Percentiles rank a stretch among this genome's conserved stretches.
Conservation (phyloP, 352 stramenopile species). For the Labyrinthula sp. region DNA sequence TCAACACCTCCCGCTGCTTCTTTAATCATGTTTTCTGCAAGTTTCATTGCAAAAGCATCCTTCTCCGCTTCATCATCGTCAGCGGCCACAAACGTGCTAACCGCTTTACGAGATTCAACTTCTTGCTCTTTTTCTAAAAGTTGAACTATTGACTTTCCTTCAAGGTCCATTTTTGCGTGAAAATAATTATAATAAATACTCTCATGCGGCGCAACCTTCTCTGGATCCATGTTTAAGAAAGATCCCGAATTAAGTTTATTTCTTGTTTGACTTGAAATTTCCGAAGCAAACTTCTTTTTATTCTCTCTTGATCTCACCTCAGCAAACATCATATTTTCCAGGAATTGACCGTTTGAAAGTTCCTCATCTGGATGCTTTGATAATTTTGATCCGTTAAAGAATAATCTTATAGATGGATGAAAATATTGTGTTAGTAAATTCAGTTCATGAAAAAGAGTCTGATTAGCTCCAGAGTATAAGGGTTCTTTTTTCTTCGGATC, state of each 20-base stretch:
- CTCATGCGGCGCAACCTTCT: constrained; percentile 48
- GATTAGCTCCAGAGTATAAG: constrained; percentile 47
- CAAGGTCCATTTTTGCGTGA: constrained; percentile 47
- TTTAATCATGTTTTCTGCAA: constrained; percentile 64
- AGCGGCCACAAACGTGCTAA: constrained; percentile 43
- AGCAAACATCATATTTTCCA: constrained; percentile 91
- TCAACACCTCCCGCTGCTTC: constrained; percentile 48
- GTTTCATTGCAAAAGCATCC: constrained; percentile 56
- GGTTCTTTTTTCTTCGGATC: constrained; percentile 61
- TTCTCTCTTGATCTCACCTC: constrained; percentile 28
- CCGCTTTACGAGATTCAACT: constrained; percentile 27
- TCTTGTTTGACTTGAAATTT: constrained; percentile 8
- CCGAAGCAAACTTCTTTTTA: constrained; percentile 1
- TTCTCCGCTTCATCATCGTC: constrained; percentile 54
- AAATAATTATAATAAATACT: constrained; percentile 82
- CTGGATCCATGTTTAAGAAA: constrained; percentile 26
- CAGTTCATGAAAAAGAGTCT: constrained; percentile 69
- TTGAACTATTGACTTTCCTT: constrained; percentile 24
- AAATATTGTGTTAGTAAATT: constrained; percentile 68
- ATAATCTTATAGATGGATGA: constrained; percentile 86
- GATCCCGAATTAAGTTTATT: constrained; percentile 4
- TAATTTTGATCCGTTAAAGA: constrained; percentile 57
- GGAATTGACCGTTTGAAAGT: constrained; percentile 87
- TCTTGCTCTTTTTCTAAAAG: constrained; percentile 30
- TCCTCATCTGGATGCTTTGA: constrained; percentile 74